Conservation (phyloP, 2,329 filamentous ascomycete species). For the Arthrobotrys sphaeroides region DNA sequence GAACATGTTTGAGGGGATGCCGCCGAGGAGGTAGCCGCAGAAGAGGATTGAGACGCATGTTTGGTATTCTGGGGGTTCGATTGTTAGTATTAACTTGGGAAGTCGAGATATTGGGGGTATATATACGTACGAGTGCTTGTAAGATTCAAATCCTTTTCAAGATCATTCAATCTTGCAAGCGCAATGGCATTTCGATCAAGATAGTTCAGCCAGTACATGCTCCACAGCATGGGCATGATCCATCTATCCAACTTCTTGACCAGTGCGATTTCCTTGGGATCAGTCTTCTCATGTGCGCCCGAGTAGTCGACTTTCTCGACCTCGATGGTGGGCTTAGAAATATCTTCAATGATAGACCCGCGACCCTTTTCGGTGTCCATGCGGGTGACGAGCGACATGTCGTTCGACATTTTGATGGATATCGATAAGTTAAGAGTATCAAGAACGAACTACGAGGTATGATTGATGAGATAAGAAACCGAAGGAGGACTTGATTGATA, state of each 20-base stretch:
- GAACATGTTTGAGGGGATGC: slow-evolving; percentile 61
- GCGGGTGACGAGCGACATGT: not conserved
- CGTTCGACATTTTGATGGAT: slow-evolving; percentile 17
- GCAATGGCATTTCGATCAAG: slow-evolving; percentile 65
- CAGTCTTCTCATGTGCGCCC: slow-evolving; percentile 62
- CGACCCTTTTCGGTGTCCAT: slow-evolving; percentile 19
- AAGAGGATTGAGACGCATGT: slow-evolving; percentile 64
- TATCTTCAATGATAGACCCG: not conserved
- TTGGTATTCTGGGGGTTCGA: slow-evolving; percentile 60
- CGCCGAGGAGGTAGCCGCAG: slow-evolving; percentile 56
- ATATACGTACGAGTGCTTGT: slow-evolving; percentile 59
- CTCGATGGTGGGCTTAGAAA: not conserved
- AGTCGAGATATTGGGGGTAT: not conserved
- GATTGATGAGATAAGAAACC: not conserved
- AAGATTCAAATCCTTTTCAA: slow-evolving; percentile 64
- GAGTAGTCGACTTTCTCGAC: slow-evolving; percentile 60
- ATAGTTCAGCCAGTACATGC: slow-evolving; percentile 65
- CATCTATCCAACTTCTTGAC: slow-evolving; percentile 61
- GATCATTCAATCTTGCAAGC: slow-evolving; percentile 62
- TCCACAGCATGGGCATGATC: slow-evolving; percentile 62
- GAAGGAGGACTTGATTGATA: not conserved
- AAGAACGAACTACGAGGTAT: not conserved
- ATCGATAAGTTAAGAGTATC: not conserved
- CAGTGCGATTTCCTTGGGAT: slow-evolving; percentile 60
- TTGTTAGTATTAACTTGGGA: not conserved